Evolutionary conservation across 2,329 filamentous ascomycete species (phyloP).

Genomic region (Magnaporthiopsis incrustans): DNA sequence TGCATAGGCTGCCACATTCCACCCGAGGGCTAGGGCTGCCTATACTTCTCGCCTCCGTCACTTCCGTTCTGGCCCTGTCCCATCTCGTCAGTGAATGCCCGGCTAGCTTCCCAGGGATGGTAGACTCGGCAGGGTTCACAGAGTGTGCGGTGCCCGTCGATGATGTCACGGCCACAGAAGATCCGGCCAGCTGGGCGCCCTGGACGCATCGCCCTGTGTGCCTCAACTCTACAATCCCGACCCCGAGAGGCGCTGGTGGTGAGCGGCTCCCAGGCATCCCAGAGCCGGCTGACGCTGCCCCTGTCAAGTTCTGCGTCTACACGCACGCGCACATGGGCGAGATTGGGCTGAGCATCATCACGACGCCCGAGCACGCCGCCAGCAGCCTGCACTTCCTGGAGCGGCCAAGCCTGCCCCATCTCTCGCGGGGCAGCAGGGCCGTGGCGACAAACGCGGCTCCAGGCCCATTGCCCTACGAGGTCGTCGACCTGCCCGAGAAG

Average conservation of each 20-base stretch:
- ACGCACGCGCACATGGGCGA: conserved; percentile 19
- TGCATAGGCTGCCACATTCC: background rate
- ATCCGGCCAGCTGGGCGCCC: conserved; percentile 13
- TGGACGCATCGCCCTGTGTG: conserved; percentile 22
- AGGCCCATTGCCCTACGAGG: conserved; percentile 15
- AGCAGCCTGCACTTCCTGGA: conserved; percentile 20
- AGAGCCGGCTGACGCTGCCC: background rate
- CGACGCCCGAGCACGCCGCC: conserved; percentile 25
- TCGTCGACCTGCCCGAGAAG: conserved; percentile 24
- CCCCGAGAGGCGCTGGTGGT: background rate
- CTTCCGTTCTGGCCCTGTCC: background rate
- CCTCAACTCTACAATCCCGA: conserved; percentile 7
- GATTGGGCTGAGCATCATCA: conserved; percentile 26
- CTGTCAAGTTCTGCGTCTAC: conserved; percentile 20
- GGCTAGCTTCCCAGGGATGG: background rate
- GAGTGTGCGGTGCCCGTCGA: conserved; percentile 42
- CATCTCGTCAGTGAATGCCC: conserved; percentile 1
- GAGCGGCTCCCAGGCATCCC: background rate
- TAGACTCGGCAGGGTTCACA: conserved; percentile 5
- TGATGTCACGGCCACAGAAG: conserved; percentile 29
- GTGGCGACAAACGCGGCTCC: background rate
- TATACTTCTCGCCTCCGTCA: background rate
- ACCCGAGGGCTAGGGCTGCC: background rate
- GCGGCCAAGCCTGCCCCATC: conserved; percentile 12
- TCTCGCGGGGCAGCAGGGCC: background rate